Conservation (phyloP, 208 protist genomes). For the Vickermania ingenoplastis region DNA sequence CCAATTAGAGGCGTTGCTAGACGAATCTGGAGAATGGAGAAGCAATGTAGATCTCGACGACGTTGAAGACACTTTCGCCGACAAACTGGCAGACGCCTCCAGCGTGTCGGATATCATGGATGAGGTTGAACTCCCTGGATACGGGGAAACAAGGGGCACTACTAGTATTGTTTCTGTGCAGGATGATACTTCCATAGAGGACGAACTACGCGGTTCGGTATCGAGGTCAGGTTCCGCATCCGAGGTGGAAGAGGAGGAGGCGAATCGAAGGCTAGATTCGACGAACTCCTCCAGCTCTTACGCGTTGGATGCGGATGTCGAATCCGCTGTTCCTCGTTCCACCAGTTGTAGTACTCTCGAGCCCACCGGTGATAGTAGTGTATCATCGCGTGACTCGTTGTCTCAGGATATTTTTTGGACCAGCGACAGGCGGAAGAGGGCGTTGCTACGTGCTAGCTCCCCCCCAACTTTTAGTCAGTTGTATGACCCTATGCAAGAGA, state of each 20-base stretch:
- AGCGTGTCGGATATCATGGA: constrained; percentile 1
- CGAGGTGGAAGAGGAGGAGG: not conserved
- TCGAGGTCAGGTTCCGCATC: not conserved
- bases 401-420: not conserved
- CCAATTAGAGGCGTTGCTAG: not conserved
- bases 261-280: not conserved
- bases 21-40: not conserved
- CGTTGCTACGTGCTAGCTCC: not conserved
- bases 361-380: too few relatives aligned
- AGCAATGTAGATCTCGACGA: constrained; percentile 11
- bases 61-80: constrained; percentile 8
- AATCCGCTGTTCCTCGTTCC: too few relatives aligned
- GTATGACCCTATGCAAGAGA: not conserved
- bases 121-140: constrained; percentile 4
- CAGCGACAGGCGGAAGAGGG: not conserved
- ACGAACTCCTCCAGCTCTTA: not conserved
- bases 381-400: too few relatives aligned
- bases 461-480: not conserved
- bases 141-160: not conserved
- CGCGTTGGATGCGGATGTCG: constrained; percentile 5
- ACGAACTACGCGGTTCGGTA: not conserved
- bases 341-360: too few relatives aligned
- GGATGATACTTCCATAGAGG: not conserved
- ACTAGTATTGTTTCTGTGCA: not conserved
- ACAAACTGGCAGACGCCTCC: not conserved